Percentiles rank a stretch among this genome's conserved stretches.
phyloP scores from a whole-genome alignment of 140 eudicot species.

The Senecio squalidus region DNA sequence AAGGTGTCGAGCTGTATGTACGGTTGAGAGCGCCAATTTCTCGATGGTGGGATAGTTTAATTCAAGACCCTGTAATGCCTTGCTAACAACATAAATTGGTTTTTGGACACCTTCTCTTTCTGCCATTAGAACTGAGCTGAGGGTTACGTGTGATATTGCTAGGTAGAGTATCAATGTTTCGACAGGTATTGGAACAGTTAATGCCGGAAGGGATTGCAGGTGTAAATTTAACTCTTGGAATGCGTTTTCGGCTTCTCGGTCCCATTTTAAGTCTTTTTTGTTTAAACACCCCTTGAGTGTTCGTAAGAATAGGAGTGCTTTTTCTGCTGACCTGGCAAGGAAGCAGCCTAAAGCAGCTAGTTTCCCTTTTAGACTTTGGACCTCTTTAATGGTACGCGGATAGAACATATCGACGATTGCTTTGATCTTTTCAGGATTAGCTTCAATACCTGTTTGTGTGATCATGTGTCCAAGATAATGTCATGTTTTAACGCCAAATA shows the following conservation, averaged over 20 bases:
- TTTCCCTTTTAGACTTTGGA: neutral
- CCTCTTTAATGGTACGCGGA: neutral
- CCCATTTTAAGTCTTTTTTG: neutral
- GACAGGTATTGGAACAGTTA: neutral
- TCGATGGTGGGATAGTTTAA: neutral
- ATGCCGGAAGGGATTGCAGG: neutral
- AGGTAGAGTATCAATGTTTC: neutral
- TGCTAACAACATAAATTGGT: neutral
- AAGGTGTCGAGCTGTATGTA: neutral
- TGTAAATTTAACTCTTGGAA: neutral
- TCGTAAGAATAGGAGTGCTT: no score
- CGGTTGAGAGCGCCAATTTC: neutral
- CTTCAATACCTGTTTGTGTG: neutral
- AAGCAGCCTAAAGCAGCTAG: neutral
- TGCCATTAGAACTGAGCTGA: neutral
- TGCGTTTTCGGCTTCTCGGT: neutral
- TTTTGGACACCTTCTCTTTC: neutral
- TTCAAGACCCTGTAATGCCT: no score
- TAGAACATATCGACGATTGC: neutral
- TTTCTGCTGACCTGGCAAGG: neutral
- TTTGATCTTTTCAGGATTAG: neutral
- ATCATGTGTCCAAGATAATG: neutral
- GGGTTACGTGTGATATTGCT: neutral
- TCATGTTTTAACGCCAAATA: neutral
- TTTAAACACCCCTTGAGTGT: neutral